Base-by-base conservation (phyloP, 805 yeast genomes). In the Saccharomycopsis sp. region DNA sequence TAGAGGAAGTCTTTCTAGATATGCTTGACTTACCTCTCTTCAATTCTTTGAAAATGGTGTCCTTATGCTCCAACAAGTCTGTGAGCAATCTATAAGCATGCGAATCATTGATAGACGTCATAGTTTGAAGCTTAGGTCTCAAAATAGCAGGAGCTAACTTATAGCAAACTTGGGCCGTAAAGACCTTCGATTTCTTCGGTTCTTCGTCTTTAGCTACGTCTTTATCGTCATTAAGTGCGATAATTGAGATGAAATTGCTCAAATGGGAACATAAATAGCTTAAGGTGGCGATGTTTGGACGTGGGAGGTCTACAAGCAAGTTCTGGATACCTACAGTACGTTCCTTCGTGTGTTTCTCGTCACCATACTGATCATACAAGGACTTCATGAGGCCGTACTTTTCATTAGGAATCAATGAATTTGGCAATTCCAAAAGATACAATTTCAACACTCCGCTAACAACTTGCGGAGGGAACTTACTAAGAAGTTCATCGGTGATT, bases 231-330 rank as follows among this genome's bases (percentile, higher is more conserved):
- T 75, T 67, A 78, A 81, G 71, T 68, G 76, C 66, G 68, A 84
- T 70, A 35, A 82, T 79, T 23, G 78, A 70, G 29, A 85, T 79
- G 58, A 89, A 72, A 53, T 96, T 76, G 56, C 79, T 78, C 68
- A 89, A 80, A 70, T 89, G 96, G 1, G 90, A 83, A 44, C 85
- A 78, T n/a, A 89, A 70, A 1, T 92, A 91, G 68, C 87, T 92
- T 56, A 89, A 76, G 0, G 96, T 87, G 1, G 96, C 93, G 50
- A 89, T 74, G 65, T 86, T 87, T 52, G 86, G 78, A 55, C 85
- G 81, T 20, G 90, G 84, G 56, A 89, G 75, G 58, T 87, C 87
- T 2, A 81, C 76, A 58, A 89, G 74, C 0, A 86, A 81, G 60
- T 84, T 86, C 44, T 81, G 85, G 55, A 89, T 71, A 0, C 91